Conservation (phyloP, 1,284 basidiomycete species). For the Rhodofomes roseus region DNA sequence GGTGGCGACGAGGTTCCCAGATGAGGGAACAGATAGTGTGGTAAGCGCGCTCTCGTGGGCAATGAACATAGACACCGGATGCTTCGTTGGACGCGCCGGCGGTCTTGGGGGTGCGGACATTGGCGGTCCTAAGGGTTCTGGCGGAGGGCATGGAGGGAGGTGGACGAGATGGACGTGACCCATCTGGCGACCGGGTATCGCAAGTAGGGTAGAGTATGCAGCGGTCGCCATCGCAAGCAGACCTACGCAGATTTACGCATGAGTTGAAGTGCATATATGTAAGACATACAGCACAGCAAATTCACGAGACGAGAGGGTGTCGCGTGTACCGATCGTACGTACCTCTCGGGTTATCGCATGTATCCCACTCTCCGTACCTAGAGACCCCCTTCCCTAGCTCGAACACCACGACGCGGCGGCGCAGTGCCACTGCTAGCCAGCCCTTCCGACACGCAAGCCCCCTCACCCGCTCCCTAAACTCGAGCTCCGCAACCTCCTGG, state of each 20-base stretch:
- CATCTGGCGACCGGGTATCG: slow-evolving; percentile 83
- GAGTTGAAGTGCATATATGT: background rate
- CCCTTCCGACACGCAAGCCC: slow-evolving; percentile 79
- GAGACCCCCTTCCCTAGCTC: slow-evolving; percentile 59
- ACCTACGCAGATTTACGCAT: slow-evolving; percentile 43
- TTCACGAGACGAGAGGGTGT: slow-evolving; percentile 7
- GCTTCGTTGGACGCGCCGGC: slow-evolving; percentile 52
- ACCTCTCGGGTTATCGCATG: slow-evolving; percentile 86
- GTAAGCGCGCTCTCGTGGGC: slow-evolving; percentile 83
- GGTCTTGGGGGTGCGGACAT: slow-evolving; percentile 42
- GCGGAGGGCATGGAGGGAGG: slow-evolving; percentile 73
- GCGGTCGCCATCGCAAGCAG: slow-evolving; percentile 80
- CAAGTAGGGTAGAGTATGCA: slow-evolving; percentile 75
- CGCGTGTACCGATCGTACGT: slow-evolving; percentile 20
- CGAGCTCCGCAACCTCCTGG: slow-evolving; percentile 81
- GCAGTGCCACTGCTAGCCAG: slow-evolving; percentile 81
- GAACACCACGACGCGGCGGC: slow-evolving; percentile 78
- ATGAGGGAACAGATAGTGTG: slow-evolving; percentile 73
- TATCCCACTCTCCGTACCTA: slow-evolving; percentile 83
- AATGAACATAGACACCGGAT: slow-evolving; percentile 77
- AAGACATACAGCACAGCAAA: background rate
- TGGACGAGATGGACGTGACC: slow-evolving; percentile 91
- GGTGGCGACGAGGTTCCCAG: slow-evolving; percentile 81
- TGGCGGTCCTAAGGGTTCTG: slow-evolving; percentile 46
- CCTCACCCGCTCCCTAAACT: slow-evolving; percentile 86